Base-by-base conservation (phyloP, 177 flowering plant genomes). In the Vitis hybrid region DNA sequence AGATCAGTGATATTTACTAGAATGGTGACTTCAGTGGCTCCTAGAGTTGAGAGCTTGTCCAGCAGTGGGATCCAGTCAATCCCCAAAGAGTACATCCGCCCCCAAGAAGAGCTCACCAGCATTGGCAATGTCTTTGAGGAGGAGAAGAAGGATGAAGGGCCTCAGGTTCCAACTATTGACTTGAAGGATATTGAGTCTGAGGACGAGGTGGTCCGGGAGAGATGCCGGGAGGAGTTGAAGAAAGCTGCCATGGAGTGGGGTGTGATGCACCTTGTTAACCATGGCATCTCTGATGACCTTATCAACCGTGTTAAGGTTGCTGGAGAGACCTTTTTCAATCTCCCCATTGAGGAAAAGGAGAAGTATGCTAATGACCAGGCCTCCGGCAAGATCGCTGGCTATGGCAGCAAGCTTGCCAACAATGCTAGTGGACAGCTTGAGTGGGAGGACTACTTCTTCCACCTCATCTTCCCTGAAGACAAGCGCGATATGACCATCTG, bases 391-490 rank as follows among this genome's bases (percentile, higher is more conserved):
- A 81, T 95, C 32, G 84, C 86, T 18, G 98, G 99, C 3, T 95
- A 95, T 50, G 99, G 98, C 0, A 95, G 98, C 83, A 92, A 95
- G 82, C 84, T 95, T 0, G 97, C 96, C 0, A 95, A 91, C 68
- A 89, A 82, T 67, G 89, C 88, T 7, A 79, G 87, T 48, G 97
- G 96, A 7, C 89, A 81, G 75, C 90, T 87, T 11, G 98, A 94
- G 81, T 94, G 98, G 98, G 95, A 90, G 78, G 98, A 94, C 69
- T 91, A 94, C 67, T 91, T 90, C 81, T 94, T 92, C 77, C 98
- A 94, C 69, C 83, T 83, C 56, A 64, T 77, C 13, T 87, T 52
- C 74, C 97, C 97, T 0, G 96, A 90, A 73, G 91, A 86, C 17
- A 89, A 91, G 78, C 77, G 91, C 3, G 87, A 91, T 59, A 15